A percentile compares a stretch with the other conserved stretches of the same genome.
Conservation (phyloP, 305 asterid species). For the Fraxinus latifolia region DNA sequence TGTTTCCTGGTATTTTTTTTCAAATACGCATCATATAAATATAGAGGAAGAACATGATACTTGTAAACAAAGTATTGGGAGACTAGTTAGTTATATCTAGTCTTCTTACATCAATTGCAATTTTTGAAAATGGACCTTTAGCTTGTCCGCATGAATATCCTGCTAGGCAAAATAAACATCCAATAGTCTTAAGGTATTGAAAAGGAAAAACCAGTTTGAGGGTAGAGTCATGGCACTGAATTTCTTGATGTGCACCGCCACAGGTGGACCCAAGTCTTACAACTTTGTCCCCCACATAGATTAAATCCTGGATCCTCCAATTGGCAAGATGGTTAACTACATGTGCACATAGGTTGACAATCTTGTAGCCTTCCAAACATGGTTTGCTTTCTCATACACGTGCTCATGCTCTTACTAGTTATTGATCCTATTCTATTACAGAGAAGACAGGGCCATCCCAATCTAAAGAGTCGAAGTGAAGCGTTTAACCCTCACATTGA, state of each 20-base stretch:
- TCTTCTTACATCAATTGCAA: not conserved
- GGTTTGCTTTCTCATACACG: not conserved
- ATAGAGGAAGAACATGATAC: not conserved
- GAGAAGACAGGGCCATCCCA: conserved; percentile 52
- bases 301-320: not conserved
- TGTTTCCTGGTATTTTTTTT: not conserved
- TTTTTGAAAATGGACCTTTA: not conserved
- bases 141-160: not conserved
- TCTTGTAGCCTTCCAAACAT: not conserved
- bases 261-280: not conserved
- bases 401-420: not conserved
- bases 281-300: not conserved
- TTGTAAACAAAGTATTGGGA: not conserved
- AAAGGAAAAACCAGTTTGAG: not conserved
- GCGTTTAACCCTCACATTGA: conserved; percentile 37
- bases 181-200: not conserved
- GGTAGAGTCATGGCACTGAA: not conserved
- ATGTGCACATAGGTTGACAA: not conserved
- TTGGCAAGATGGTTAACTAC: not conserved
- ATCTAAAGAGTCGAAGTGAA: conserved; percentile 47
- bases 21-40: not conserved
- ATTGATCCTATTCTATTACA: conserved; percentile 27
- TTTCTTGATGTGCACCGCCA: not conserved
- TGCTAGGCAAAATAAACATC: not conserved
- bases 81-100: not conserved